A percentile compares a stretch with the other conserved stretches of the same genome.
These are phyloP conservation scores for Vitis hybrid DNA, from an alignment of 177 flowering plant genomes.

Conservation along the genomic window DNA sequence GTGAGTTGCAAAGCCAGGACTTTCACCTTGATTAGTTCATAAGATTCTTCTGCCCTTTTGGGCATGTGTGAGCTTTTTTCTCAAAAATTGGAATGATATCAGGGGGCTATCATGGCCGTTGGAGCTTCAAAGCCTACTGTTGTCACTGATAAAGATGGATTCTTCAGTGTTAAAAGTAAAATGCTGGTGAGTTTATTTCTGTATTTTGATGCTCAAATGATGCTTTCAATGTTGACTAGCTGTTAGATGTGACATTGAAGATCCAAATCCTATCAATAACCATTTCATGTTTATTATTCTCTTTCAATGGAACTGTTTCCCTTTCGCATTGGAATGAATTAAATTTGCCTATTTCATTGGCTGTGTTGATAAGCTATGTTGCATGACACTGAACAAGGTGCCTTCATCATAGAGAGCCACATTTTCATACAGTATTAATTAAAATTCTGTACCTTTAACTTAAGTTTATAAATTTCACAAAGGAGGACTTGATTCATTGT, in stretches of 20 bases:
- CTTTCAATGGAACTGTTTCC: too few species aligned
- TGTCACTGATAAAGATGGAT: slow-evolving; percentile 76
- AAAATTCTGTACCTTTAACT: too few species aligned
- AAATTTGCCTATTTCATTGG: too few species aligned
- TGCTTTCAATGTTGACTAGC: neutral
- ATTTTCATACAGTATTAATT: too few species aligned
- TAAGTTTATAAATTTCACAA: too few species aligned
- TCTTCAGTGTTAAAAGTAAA: slow-evolving; percentile 84
- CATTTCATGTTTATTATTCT: neutral
- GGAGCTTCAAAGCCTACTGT: slow-evolving; percentile 98
- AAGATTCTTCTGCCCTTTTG: slow-evolving; percentile 3
- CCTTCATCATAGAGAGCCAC: too few species aligned
- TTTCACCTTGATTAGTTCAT: neutral
- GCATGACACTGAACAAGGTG: too few species aligned
- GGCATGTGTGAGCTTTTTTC: neutral
- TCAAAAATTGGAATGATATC: slow-evolving; percentile 11
- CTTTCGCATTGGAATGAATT: too few species aligned
- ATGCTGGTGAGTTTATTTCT: slow-evolving; percentile 64
- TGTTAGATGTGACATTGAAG: neutral
- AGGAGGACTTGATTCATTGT: too few species aligned
- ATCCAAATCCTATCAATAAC: too few species aligned
- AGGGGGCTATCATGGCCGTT: slow-evolving; percentile 99
- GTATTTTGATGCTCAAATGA: too few species aligned
- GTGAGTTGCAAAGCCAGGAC: slow-evolving; percentile 31
- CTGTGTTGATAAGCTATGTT: too few species aligned